phyloP scores from a whole-genome alignment of 495 filamentous ascomycete genomes.

The Hypoxylon cercidicola region DNA sequence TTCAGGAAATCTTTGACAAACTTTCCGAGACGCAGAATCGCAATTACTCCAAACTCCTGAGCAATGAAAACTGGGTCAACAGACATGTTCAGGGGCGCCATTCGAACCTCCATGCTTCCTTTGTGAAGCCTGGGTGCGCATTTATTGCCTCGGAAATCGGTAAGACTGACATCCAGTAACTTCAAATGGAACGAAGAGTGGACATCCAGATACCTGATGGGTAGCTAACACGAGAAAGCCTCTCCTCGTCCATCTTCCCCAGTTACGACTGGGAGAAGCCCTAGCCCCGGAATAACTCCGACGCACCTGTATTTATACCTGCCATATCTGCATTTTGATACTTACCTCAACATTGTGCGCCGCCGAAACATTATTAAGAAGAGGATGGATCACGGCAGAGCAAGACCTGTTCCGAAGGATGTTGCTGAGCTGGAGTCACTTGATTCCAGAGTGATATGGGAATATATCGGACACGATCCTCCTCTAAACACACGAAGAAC shows the following conservation, averaged over 20 bases:
- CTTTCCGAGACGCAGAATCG: constrained; percentile 47
- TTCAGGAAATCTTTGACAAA: constrained; percentile 52
- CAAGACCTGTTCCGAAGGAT: constrained; percentile 64
- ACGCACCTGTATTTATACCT: constrained; percentile 58
- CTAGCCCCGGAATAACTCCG: constrained; percentile 53
- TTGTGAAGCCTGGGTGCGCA: constrained; percentile 55
- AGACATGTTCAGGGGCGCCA: constrained; percentile 59
- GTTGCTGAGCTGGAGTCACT: constrained; percentile 64
- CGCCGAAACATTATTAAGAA: constrained; percentile 68
- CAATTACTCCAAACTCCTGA: constrained; percentile 58
- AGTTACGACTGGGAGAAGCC: constrained; percentile 41
- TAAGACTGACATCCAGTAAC: constrained; percentile 44
- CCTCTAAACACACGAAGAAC: constrained; percentile 72
- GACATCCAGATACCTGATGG: constrained; percentile 2
- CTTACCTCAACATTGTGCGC: constrained; percentile 67
- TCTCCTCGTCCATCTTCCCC: constrained; percentile 38
- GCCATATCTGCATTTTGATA: constrained; percentile 73
- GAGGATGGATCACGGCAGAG: constrained; percentile 65
- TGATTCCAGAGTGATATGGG: constrained; percentile 71
- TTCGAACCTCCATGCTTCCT: constrained; percentile 58
- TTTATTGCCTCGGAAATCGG: constrained; percentile 58
- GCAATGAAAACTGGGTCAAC: constrained; percentile 59
- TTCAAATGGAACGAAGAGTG: constrained; percentile 43
- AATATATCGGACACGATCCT: constrained; percentile 70
- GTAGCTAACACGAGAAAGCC: constrained; percentile 33